Percentiles rank a stretch among this genome's conserved stretches.
Evolutionary conservation across 2,329 filamentous ascomycete species (phyloP).

Genomic region (Aureobasidium leucospermi): DNA sequence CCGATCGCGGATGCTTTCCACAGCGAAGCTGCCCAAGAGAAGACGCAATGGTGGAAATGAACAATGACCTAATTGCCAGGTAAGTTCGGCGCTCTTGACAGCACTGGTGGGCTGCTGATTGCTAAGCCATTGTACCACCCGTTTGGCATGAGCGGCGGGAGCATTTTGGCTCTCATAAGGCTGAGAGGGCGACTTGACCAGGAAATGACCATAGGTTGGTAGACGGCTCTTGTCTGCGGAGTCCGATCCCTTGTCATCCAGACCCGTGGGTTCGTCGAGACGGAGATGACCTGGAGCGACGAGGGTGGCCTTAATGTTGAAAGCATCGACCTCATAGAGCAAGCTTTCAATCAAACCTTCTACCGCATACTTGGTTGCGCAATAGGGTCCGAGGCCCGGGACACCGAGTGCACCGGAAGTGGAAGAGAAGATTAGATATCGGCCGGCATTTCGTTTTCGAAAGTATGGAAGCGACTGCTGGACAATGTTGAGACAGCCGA

Average conservation of each 20-base stretch:
- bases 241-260: conserved; percentile 24
- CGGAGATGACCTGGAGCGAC: conserved; percentile 86
- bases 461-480: conserved; percentile 85
- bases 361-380: conserved; percentile 93
- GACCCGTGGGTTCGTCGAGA: conserved; percentile 61
- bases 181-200: conserved; percentile 77
- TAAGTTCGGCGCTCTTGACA: conserved; percentile 83
- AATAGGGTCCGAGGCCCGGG: conserved; percentile 87
- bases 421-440: conserved; percentile 91
- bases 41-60: conserved; percentile 83
- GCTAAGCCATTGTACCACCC: conserved; percentile 91
- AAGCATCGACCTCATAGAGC: conserved; percentile 87
- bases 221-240: conserved; percentile 34
- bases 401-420: conserved; percentile 90
- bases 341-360: conserved; percentile 94
- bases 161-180: conserved; percentile 71
- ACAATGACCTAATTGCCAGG: conserved; percentile 92
- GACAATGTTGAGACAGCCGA: conserved; percentile 89
- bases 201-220: conserved; percentile 84
- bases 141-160: conserved; percentile 78
- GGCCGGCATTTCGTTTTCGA: conserved; percentile 50
- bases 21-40: conserved; percentile 85
- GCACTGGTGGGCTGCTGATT: conserved; percentile 89
- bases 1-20: conserved; percentile 89
- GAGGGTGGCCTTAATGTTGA: conserved; percentile 88